Evolutionary conservation across 192 early-diverging fungal species (phyloP), one percentile per base, ranked within the genome.

Genomic region (Rhizoclosmatium globosum): DNA sequence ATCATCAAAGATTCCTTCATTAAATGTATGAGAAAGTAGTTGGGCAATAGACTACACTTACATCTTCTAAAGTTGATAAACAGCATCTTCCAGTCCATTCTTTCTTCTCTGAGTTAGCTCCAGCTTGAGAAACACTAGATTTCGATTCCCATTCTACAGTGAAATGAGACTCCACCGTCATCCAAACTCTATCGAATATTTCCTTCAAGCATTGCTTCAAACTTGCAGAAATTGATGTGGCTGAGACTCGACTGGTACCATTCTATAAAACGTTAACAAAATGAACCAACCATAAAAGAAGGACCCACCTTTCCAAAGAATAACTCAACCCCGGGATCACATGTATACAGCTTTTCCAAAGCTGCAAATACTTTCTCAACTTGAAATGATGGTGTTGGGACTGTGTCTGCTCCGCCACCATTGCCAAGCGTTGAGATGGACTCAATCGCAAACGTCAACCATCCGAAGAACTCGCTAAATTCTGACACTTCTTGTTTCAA

Each of bases 371-470:
- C 47, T 62, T 47, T 74, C 42, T 17, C 19, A 7, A 47, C 39
- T 21, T 74, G 15, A 21, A 74, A 60, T 17, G 59, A 6, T 15
- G 72, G 72, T 17, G 72, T 62, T 44, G 72, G 31, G 7, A 62
- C 6, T 7, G 15, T 21, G 38, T 62, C 60, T 7, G 60, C 19
- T 62, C 60, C 11, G 0, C 31, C 31, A 31, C 31, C 31, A 17
- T 57, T 42, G 38, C 62, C 72, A n/a, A 74, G 44, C 6, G 72
- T 62, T 1, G 72, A 74, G 1, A 74, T 44, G n/a, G 58, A 21
- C 39, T 74, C 72, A 62, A 74, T 74, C 11, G 46, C 72, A 48
- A 74, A 74, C 38, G 72, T 64, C 19, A 74, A 42, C 72, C 72
- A 74, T 9, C 9, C 7, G 59, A 74, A 74, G 58, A 74, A 74